Evolutionary conservation across 805 yeast genomes (phyloP), one percentile per base, ranked within the genome.

Genomic region (Candida incommunis): DNA sequence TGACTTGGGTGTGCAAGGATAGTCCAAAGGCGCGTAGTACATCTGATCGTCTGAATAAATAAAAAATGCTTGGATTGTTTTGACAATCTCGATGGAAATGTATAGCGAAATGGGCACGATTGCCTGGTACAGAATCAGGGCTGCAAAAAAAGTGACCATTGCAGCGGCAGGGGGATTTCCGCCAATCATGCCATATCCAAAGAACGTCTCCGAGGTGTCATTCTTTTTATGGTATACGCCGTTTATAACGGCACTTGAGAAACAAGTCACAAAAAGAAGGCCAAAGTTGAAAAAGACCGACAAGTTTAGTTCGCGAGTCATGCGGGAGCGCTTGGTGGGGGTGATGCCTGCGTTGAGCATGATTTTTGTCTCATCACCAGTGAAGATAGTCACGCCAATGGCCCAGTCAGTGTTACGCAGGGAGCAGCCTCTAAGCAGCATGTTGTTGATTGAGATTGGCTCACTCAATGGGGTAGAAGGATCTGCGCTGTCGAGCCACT

Each of bases 281-380:
- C 64, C 56, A 56, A 83, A 83, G 58, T 83, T 83, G 58, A 78
- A 67, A 34, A 77, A 54, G 37, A 83, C 88, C 37, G 78, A 76
- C 31, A 73, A 58, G 58, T 83, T 84, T 55, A 83, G 71, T 57
- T 81, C 83, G 42, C 74, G 67, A 2, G 90, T 71, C 43, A 83
- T 77, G 54, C 72, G 71, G 13, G 84, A 76, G 31, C 75, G 72
- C 58, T 83, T 83, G 2, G 82, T 78, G 7, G 94, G 94, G 0
- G 94, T 82, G 22, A 74, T 68, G 44, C 94, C 94, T 2, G 90
- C 74, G 58, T 84, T 83, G 48, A 83, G 66, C 82, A 82, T 79
- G 50, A 83, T 80, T 61, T 83, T 84, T 4, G 90, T 72, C 51
- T 83, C 92, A 23, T 61, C 59, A 43, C 94, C 94, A 2, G 94